Base-by-base conservation (phyloP, 768 basidiomycete species). In the Boletus vinaceobasis region DNA sequence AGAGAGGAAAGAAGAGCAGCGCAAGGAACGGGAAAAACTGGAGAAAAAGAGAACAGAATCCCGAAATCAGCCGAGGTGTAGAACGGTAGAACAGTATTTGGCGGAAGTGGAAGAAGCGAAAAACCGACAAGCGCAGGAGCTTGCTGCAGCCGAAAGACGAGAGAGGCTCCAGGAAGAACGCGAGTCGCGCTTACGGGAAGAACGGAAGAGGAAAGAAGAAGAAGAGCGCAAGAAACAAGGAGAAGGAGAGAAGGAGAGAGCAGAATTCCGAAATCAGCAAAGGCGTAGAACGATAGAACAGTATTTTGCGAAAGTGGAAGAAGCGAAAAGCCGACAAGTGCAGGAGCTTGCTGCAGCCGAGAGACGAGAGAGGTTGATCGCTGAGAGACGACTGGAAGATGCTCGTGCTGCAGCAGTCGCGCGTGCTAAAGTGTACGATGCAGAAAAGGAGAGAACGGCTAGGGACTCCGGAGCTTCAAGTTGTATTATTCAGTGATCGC, bases 151-250 rank as follows among this genome's bases (percentile, higher is more conserved):
- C n/a, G n/a, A n/a, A n/a, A n/a, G n/a, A n/a, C n/a, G n/a, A n/a
- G n/a, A n/a, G n/a, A n/a, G n/a, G n/a, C n/a, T 40, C 26, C 23
- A 36, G 29, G 36, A 47, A 38, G 47, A 56, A 19, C 55, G 75
- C 62, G 79, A 77, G 60, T 49, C 71, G 49, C 56, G 63, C 15
- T 9, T 27, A 11, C 79, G 80, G 50, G 63, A 82, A 5, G 26
- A 31, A 4, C n/a, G 27, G 27, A 38, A 38, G 36, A 27, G 26
- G 29, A 29, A 3, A 19, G 11, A 21, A 13, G 26, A 31, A 29
- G 26, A 29, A 38, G 38, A 17, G 8, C 14, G 8, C 19, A 8
- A 11, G 21, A 38, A 17, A 7, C 19, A 42, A 17, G 21, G 44
- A n/a, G 39, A 14, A 15, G 17, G 11, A 5, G 33, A 7, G 33